phyloP scores from a whole-genome alignment of 345 rosid genomes.

The Heritiera littoralis region DNA sequence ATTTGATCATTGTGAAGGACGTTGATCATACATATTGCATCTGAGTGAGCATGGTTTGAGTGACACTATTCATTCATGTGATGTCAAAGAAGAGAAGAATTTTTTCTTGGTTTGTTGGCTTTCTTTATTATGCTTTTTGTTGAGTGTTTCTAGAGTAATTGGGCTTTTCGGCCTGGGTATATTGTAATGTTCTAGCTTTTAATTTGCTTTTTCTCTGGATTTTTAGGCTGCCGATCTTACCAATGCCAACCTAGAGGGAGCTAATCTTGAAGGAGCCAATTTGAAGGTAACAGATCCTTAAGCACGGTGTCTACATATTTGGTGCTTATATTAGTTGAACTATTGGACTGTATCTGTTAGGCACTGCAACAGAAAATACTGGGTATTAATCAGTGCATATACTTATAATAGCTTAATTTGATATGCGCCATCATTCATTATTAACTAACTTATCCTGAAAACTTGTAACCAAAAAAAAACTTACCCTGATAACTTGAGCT shows the following conservation, averaged over 20 bases:
- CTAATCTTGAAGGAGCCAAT: conserved; percentile 93
- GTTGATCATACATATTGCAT: not conserved
- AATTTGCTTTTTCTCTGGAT: conserved; percentile 17
- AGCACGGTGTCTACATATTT: not conserved
- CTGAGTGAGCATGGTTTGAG: not conserved
- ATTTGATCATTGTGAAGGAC: not conserved
- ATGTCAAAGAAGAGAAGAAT: not conserved
- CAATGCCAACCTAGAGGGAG: conserved; percentile 92
- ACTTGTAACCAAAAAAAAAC: not conserved
- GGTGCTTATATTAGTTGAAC: not conserved
- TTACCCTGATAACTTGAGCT: not conserved
- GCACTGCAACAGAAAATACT: not conserved
- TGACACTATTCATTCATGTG: not conserved
- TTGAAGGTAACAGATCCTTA: conserved; percentile 56
- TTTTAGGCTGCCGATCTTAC: conserved; percentile 87
- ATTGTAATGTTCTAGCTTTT: conserved; percentile 9
- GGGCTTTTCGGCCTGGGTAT: not conserved
- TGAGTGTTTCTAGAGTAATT: not conserved
- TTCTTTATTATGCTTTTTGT: not conserved
- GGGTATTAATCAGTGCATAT: not conserved
- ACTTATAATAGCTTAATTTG: not conserved
- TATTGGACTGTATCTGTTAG: not conserved
- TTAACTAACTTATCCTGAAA: not conserved
- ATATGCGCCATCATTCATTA: not conserved
- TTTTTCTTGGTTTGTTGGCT: not conserved